A percentile compares a stretch with the other conserved stretches of the same genome.
phyloP scores from a whole-genome alignment of 371 early-diverging fungal genomes.

The Mucor lusitanicus region DNA sequence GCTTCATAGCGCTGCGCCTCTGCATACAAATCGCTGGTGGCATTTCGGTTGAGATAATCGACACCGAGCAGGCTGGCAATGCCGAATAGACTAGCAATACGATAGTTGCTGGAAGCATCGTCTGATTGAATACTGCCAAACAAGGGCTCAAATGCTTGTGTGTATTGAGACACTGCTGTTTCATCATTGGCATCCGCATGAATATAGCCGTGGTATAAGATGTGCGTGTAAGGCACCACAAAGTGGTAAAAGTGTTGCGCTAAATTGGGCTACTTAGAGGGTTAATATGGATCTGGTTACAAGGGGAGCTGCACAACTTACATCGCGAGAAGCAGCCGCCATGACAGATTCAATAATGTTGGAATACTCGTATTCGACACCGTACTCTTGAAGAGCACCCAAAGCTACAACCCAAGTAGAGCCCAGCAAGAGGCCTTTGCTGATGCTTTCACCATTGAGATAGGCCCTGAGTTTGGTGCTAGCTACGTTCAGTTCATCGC shows the following conservation, averaged over 20 bases:
- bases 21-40: not conserved
- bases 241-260: constrained; percentile 42
- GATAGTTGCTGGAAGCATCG: constrained; percentile 26
- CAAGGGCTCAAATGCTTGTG: constrained; percentile 16
- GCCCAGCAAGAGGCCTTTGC: constrained; percentile 34
- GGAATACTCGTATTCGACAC: constrained; percentile 18
- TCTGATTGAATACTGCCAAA: constrained; percentile 19
- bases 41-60: constrained; percentile 21
- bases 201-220: constrained; percentile 5
- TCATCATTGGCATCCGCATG: not conserved
- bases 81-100: constrained; percentile 29
- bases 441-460: constrained; percentile 14
- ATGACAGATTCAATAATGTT: constrained; percentile 23
- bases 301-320: constrained; percentile 6
- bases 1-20: constrained; percentile 27
- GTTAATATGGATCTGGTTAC: not conserved
- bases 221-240: constrained; percentile 25
- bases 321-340: constrained; percentile 24
- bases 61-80: constrained; percentile 34
- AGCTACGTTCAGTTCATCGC: constrained; percentile 27
- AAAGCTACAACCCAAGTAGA: constrained; percentile 38
- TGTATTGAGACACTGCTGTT: not conserved
- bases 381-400: constrained; percentile 10
- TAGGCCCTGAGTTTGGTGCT: constrained; percentile 18
- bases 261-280: constrained; percentile 6